Evolutionary conservation across 2,329 filamentous ascomycete genomes (phyloP).

Genomic region (Cladophialophora carrionii): DNA sequence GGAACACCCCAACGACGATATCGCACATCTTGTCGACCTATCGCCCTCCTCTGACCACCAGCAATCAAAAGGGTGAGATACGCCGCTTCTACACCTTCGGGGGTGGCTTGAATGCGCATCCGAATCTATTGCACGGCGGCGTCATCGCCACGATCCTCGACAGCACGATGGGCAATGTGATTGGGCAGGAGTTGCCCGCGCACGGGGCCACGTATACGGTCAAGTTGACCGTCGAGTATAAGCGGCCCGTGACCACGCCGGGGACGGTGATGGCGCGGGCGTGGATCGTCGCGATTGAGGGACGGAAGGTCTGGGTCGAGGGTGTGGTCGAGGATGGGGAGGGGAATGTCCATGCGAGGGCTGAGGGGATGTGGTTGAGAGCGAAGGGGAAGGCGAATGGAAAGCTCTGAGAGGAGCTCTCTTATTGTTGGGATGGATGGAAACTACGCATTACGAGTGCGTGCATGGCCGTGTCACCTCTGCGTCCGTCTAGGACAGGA

Average conservation of each 20-base stretch:
- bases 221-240: constrained; percentile 49
- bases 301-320: constrained; percentile 49
- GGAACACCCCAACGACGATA: constrained; percentile 35
- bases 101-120: constrained; percentile 39
- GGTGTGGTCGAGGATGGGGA: constrained; percentile 47
- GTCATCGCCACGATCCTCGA: constrained; percentile 40
- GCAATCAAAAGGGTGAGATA: constrained; percentile 27
- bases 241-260: constrained; percentile 44
- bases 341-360: constrained; percentile 45
- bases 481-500: no score
- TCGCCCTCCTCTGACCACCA: constrained; percentile 4
- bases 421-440: neutral
- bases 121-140: constrained; percentile 41
- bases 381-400: constrained; percentile 35
- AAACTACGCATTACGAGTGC: no score
- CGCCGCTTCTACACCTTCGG: constrained; percentile 41
- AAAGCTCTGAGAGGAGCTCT: neutral
- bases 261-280: constrained; percentile 45
- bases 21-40: constrained; percentile 28
- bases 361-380: constrained; percentile 49
- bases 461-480: no score
- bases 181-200: constrained; percentile 13
- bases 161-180: constrained; percentile 37
- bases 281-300: constrained; percentile 42
- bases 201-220: constrained; percentile 43